A percentile compares a stretch with the other conserved stretches of the same genome.
These are phyloP conservation scores for Salix caprea DNA, from an alignment of 345 rosid genomes.

Conservation along the genomic window DNA sequence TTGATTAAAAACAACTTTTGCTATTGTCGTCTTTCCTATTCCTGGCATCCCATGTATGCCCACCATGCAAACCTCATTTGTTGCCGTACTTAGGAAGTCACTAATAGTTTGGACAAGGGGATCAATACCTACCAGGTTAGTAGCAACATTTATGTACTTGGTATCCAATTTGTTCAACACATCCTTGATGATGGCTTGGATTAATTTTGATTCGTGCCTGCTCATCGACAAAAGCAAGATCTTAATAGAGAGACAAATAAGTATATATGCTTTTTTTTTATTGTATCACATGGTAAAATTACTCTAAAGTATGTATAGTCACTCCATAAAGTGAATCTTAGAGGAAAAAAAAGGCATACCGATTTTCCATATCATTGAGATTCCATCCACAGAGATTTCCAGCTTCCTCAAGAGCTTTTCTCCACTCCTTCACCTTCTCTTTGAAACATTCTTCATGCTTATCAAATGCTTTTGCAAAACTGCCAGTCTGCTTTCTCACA, in stretches of 20 bases:
- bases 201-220: constrained; percentile 31
- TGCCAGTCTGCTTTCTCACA: not conserved
- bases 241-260: not conserved
- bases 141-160: not conserved
- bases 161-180: constrained; percentile 25
- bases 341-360: not conserved
- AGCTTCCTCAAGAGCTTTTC: not conserved
- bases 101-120: not conserved
- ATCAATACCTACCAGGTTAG: not conserved
- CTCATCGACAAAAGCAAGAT: no score
- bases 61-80: not conserved
- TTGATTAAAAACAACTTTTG: not conserved
- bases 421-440: not conserved
- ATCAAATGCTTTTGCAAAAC: not conserved
- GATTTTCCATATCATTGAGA: not conserved
- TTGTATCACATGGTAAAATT: no score
- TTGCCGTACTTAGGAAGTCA: not conserved
- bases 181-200: constrained; percentile 22
- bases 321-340: no score
- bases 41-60: not conserved
- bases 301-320: no score
- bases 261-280: no score
- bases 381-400: not conserved
- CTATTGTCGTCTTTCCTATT: not conserved
- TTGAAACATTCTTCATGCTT: not conserved